phyloP scores from a whole-genome alignment of 768 basidiomycete genomes.

The Rickenella mellea region DNA sequence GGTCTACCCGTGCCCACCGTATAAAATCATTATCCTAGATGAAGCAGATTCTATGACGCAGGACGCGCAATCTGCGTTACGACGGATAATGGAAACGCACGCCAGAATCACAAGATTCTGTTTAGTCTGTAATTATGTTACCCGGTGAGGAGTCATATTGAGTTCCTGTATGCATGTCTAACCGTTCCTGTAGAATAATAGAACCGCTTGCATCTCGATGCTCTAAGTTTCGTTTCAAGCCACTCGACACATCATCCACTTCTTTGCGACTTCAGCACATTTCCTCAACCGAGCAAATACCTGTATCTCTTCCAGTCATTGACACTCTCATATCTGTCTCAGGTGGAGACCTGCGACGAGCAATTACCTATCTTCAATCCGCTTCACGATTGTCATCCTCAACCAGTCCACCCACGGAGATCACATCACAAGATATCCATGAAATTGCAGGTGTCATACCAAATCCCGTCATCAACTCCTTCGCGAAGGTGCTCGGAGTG shows the following conservation, averaged over 20 bases:
- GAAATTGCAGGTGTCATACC: constrained; percentile 98
- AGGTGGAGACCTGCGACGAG: constrained; percentile 87
- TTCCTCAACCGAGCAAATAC: constrained; percentile 63
- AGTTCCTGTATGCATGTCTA: background rate
- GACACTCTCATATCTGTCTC: constrained; percentile 70
- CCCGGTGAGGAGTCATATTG: constrained; percentile 56
- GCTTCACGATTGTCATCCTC: constrained; percentile 81
- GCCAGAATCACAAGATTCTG: constrained; percentile 96
- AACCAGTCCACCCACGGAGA: constrained; percentile 59
- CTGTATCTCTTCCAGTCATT: constrained; percentile 49
- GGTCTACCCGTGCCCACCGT: constrained; percentile 91
- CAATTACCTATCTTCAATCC: constrained; percentile 96
- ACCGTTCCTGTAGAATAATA: constrained; percentile 62
- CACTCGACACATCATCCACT: constrained; percentile 74
- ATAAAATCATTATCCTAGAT: constrained; percentile 97
- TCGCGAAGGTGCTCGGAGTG: constrained; percentile 67
- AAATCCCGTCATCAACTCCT: constrained; percentile 52
- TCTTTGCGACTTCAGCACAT: constrained; percentile 70
- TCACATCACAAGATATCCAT: constrained; percentile 74
- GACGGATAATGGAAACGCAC: constrained; percentile 99
- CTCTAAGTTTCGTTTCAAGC: constrained; percentile 97
- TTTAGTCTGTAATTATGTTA: constrained; percentile 98
- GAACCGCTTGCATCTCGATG: constrained; percentile 98
- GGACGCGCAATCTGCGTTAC: constrained; percentile 92
- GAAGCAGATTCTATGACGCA: constrained; percentile 99